Base-by-base conservation (phyloP, 2,329 filamentous ascomycete genomes). In the Iodosphaeria phyllophila region DNA sequence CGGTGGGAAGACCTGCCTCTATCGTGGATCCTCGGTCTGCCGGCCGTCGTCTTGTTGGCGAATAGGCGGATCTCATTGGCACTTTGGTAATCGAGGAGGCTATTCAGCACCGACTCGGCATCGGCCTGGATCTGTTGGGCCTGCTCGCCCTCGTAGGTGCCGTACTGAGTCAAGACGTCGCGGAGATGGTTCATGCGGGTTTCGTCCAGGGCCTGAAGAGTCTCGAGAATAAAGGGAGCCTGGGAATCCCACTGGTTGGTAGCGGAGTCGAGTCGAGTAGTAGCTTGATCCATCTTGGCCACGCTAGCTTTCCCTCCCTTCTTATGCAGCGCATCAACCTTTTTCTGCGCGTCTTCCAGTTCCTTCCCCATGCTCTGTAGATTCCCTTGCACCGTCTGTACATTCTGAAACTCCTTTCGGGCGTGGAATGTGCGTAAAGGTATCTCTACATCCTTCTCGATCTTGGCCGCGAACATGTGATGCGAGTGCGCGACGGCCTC, bases 161-260 rank as follows among this genome's bases (percentile, higher is more conserved):
- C 74, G 39, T 86, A 77, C 42, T 93, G 84, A 1, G 89, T 95
- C 31, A 98, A 63, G 20, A 79, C 67, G 48, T 95, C 86, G 32
- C 86, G 76, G 30, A 98, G 60, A 42, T 91, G 76, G 47, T 93
- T 92, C 36, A 91, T 58, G 28, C 89, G 71, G 38, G 68, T 74
- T 54, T 98, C 89, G 43, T 98, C 89, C 16, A 91, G 58, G 5
- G 79, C 75, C 47, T 98, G 89, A 14, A 98, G 65, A 31, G 74
- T 77, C 51, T 98, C 89, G 43, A 92, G 93, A 31, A 93, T 76
- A 49, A 80, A 95, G 1, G 89, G 89, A 9, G 89, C 82, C 47
- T 92, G 83, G 1, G 82, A 83, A 28, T 92, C 74, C 89, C 89
- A 98, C 44, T 92, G 77, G 35, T 74, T 65, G 22, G 62, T 68